phyloP scores from a whole-genome alignment of 2,329 filamentous ascomycete genomes.

The Beauveria medogensis region DNA sequence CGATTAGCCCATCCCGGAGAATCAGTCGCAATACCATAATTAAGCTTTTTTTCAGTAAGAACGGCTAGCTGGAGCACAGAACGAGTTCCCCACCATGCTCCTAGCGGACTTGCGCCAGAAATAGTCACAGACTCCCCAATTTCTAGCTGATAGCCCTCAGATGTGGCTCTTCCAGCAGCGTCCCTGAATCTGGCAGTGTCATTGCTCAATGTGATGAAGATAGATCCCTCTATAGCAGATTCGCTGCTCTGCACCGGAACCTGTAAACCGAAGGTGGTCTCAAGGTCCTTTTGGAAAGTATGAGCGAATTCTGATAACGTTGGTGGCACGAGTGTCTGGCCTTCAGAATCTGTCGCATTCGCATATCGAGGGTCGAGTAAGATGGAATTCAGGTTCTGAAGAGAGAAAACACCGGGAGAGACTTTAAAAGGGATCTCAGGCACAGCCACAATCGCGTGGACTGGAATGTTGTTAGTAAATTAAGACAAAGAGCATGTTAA shows the following conservation, averaged over 20 bases:
- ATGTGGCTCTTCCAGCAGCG: conserved; percentile 36
- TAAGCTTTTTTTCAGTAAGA: conserved; percentile 25
- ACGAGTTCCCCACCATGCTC: conserved; percentile 51
- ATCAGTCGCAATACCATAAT: conserved; percentile 36
- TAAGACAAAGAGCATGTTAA: neutral
- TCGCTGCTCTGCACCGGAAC: neutral
- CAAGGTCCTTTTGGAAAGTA: neutral
- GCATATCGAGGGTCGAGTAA: neutral
- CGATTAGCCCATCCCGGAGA: conserved; percentile 41
- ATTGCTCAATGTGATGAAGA: neutral
- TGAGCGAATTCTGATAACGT: neutral
- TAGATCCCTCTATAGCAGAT: neutral
- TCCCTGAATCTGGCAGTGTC: conserved; percentile 28
- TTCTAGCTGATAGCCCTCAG: conserved; percentile 41
- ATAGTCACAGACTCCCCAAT: conserved; percentile 35
- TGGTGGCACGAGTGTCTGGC: neutral
- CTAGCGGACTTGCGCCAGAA: conserved; percentile 44
- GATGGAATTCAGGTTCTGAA: neutral
- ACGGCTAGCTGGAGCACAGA: conserved; percentile 44
- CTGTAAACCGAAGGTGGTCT: neutral
- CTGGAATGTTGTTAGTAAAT: neutral
- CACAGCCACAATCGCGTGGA: neutral
- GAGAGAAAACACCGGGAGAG: neutral
- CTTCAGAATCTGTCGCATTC: neutral
- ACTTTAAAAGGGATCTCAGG: neutral